Percentiles rank a stretch among this genome's conserved stretches.
Evolutionary conservation across 495 filamentous ascomycete species (phyloP).

Genomic region (Penicillium taxi): DNA sequence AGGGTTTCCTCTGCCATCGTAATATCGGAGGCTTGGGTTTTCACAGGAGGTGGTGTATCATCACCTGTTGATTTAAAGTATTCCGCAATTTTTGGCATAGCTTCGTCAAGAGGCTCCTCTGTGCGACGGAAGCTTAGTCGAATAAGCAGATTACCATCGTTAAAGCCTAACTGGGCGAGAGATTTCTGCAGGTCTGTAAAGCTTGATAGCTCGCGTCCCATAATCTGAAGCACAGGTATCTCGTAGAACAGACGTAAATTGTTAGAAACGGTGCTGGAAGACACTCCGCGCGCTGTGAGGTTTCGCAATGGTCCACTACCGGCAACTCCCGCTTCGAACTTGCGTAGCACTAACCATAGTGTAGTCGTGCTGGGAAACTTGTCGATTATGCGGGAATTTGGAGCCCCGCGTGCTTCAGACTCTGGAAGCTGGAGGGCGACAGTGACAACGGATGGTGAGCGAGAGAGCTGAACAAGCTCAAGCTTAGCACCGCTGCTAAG

Average conservation of each 20-base stretch:
- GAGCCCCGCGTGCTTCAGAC: slow-evolving; percentile 48
- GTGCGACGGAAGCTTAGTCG: slow-evolving; percentile 67
- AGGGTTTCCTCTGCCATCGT: slow-evolving; percentile 13
- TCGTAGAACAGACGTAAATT: slow-evolving; percentile 79
- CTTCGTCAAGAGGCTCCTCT: slow-evolving; percentile 71
- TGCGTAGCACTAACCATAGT: slow-evolving; percentile 79
- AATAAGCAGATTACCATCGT: slow-evolving; percentile 70
- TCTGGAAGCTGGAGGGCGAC: slow-evolving; percentile 76
- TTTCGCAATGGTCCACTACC: slow-evolving; percentile 52
- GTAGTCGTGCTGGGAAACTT: slow-evolving; percentile 79
- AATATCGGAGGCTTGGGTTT: slow-evolving; percentile 5
- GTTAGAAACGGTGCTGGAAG: slow-evolving; percentile 47
- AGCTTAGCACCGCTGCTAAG: slow-evolving; percentile 81
- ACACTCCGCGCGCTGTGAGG: slow-evolving; percentile 69
- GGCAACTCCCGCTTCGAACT: slow-evolving; percentile 67
- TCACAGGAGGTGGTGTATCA: slow-evolving; percentile 13
- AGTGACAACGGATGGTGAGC: slow-evolving; percentile 72
- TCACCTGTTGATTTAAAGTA: slow-evolving; percentile 52
- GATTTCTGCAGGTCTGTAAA: slow-evolving; percentile 83
- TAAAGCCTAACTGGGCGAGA: slow-evolving; percentile 77
- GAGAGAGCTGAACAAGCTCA: slow-evolving; percentile 78
- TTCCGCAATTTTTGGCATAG: slow-evolving; percentile 68
- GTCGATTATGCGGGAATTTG: slow-evolving; percentile 59
- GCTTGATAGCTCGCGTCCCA: slow-evolving; percentile 65
- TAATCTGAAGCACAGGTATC: slow-evolving; percentile 70